Conservation (phyloP, 371 early-diverging fungal genomes). For the Mucor indicus region DNA sequence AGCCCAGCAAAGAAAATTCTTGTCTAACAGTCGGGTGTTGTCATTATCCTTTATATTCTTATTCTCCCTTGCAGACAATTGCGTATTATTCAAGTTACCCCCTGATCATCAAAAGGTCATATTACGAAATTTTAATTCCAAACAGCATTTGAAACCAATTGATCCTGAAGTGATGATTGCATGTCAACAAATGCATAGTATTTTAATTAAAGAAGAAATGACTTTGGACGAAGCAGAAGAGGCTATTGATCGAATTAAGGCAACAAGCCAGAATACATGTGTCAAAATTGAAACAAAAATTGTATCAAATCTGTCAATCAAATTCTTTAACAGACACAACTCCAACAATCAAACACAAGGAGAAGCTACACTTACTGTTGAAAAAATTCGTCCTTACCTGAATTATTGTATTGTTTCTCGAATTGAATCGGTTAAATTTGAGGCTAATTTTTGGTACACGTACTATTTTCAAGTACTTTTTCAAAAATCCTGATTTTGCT, state of each 20-base stretch:
- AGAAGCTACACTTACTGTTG: constrained; percentile 8
- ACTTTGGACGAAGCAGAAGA: constrained; percentile 2
- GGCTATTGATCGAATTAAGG: constrained; percentile 1
- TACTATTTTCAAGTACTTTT: too few species aligned
- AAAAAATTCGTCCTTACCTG: constrained; percentile 4
- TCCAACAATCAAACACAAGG: constrained; percentile 4
- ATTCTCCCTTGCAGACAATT: constrained; percentile 2
- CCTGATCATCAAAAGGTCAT: constrained; percentile 4
- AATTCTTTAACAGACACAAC: neutral
- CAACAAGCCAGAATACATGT: neutral
- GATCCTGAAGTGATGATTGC: constrained; percentile 3
- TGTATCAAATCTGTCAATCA: neutral
- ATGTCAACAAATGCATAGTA: constrained; percentile 1
- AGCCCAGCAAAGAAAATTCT: constrained; percentile 3
- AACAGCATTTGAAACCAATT: constrained; percentile 6
- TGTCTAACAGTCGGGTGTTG: constrained; percentile 4
- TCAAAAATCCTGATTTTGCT: too few species aligned
- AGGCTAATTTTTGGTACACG: too few species aligned
- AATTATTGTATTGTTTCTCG: constrained; percentile 1
- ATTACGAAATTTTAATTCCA: neutral
- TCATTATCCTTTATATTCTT: constrained; percentile 6
- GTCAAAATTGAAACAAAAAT: constrained; percentile 4
- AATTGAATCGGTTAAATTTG: neutral
- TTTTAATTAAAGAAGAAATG: constrained; percentile 1
- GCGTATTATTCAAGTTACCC: constrained; percentile 2